These are phyloP conservation scores for Coniochaeta sp. DNA, from an alignment of 2,329 filamentous ascomycete species.

Conservation along the genomic window DNA sequence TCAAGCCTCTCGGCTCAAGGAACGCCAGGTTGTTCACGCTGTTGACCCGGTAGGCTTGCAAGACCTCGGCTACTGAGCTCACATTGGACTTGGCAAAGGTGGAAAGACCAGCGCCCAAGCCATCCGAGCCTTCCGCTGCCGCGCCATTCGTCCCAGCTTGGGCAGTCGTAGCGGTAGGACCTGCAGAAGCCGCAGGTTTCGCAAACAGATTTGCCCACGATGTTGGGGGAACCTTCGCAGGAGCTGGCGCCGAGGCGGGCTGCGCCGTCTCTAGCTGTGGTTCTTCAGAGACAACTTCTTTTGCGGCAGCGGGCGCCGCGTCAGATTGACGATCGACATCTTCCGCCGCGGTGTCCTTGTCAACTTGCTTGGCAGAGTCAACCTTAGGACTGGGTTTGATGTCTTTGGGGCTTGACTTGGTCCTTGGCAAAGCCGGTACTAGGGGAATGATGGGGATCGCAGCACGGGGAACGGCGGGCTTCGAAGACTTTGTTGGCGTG, in stretches of 20 bases:
- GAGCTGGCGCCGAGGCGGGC: conserved; percentile 16
- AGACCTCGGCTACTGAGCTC: conserved; percentile 66
- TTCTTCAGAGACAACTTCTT: conserved; percentile 3
- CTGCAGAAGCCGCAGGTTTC: conserved; percentile 13
- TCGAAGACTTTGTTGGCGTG: conserved; percentile 19
- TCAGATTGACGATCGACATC: conserved; percentile 11
- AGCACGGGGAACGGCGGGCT: conserved; percentile 21
- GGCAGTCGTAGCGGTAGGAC: conserved; percentile 12
- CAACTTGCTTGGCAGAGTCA: conserved; percentile 5
- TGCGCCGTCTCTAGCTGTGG: conserved; percentile 14
- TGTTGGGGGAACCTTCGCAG: conserved; percentile 26
- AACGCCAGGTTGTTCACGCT: conserved; percentile 64
- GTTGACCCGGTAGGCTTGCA: conserved; percentile 64
- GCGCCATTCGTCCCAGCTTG: conserved; percentile 16
- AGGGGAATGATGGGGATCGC: conserved; percentile 34
- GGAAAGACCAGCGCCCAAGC: conserved; percentile 19
- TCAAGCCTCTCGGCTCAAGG: conserved; percentile 83
- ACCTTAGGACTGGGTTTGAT: conserved; percentile 12
- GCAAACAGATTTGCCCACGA: conserved; percentile 30
- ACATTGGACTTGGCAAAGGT: conserved; percentile 36
- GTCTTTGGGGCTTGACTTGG: conserved; percentile 19
- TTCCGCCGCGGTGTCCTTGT: conserved; percentile 4
- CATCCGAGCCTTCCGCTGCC: conserved; percentile 9
- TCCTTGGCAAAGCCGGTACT: conserved; percentile 39
- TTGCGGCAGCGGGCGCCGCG: conserved; percentile 6